Evolutionary conservation across 257 asterid genomes (phyloP), one percentile per base, ranked within the genome.

Genomic region (Verbena officinalis): DNA sequence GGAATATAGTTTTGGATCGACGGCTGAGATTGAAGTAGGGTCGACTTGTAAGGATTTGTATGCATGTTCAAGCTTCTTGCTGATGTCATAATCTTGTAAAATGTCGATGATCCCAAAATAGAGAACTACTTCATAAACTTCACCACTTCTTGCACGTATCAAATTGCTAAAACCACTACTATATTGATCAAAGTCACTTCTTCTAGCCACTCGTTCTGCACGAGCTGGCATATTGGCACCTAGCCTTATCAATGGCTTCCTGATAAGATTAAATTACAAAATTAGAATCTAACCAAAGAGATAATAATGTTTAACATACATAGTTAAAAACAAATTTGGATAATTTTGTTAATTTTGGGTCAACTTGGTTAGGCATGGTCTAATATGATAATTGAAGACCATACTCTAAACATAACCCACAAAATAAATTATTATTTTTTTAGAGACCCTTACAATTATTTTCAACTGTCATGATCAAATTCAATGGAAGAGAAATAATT

Each of bases 141-240:
- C 99, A 39, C 84, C 78, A 9, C 84, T 67, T n/a, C 76, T 76
- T 0, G 88, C 80, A 56, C 75, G 81, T 1, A 72, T 74, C 77
- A 81, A 39, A 45, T 69, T 77, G 73, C 75, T 65, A 12, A 75
- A 65, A 15, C 91, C 82, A 55, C 91, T 86, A 24, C 82, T 65
- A 75, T 80, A 87, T 67, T 78, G 94, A 67, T 89, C 86, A 39
- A 86, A 88, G 57, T 86, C 91, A 38, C 98, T 93, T 82, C 86
- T 84, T 9, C 98, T 83, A 46, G 77, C 87, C 53, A 86, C 75
- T 44, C 84, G 82, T 74, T 90, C 92, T 17, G 91, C 97, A 62
- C 99, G 79, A 4, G 99, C 99, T 17, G 99, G 99, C 99, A 90
- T 86, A 88, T 93, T 93, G 2, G 96, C 94, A 13, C 99, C 99